Conservation (phyloP, 1,284 basidiomycete genomes). For the Entoloma clypeatum region DNA sequence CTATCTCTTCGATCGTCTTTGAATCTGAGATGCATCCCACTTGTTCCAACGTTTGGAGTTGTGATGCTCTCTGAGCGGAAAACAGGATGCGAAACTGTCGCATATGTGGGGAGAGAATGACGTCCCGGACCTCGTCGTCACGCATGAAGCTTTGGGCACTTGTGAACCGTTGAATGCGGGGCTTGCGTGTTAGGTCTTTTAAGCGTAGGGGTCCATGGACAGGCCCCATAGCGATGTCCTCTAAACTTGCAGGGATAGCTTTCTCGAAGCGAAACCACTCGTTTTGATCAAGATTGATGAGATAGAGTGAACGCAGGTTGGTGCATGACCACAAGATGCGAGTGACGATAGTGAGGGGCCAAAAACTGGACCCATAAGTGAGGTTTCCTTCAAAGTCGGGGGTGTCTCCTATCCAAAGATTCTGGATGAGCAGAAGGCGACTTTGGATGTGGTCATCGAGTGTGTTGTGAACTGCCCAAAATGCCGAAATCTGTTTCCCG, state of each 20-base stretch:
- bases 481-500: slow-evolving; percentile 24
- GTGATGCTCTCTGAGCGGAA: slow-evolving; percentile 18
- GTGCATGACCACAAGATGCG: slow-evolving; percentile 29
- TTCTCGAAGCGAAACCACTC: slow-evolving; percentile 30
- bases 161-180: slow-evolving; percentile 26
- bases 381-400: slow-evolving; percentile 25
- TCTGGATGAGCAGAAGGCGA: slow-evolving; percentile 23
- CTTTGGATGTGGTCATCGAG: slow-evolving; percentile 17
- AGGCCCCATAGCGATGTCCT: slow-evolving; percentile 32
- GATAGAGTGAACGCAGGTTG: slow-evolving; percentile 25
- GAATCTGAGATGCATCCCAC: slow-evolving; percentile 26
- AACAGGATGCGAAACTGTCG: slow-evolving; percentile 27
- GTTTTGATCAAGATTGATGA: slow-evolving; percentile 32
- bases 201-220: slow-evolving; percentile 32
- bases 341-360: slow-evolving; percentile 32
- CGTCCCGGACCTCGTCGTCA: slow-evolving; percentile 32
- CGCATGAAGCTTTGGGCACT: slow-evolving; percentile 33
- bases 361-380: slow-evolving; percentile 27
- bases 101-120: slow-evolving; percentile 29
- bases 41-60: slow-evolving; percentile 29
- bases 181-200: slow-evolving; percentile 25
- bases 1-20: slow-evolving; percentile 25
- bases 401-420: slow-evolving; percentile 33
- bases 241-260: slow-evolving; percentile 29
- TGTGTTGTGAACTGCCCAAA: slow-evolving; percentile 23